Percentiles rank a stretch among this genome's conserved stretches.
These are phyloP conservation scores for Tolypocladium inflatum DNA, from an alignment of 2,329 filamentous ascomycete species.

Conservation along the genomic window DNA sequence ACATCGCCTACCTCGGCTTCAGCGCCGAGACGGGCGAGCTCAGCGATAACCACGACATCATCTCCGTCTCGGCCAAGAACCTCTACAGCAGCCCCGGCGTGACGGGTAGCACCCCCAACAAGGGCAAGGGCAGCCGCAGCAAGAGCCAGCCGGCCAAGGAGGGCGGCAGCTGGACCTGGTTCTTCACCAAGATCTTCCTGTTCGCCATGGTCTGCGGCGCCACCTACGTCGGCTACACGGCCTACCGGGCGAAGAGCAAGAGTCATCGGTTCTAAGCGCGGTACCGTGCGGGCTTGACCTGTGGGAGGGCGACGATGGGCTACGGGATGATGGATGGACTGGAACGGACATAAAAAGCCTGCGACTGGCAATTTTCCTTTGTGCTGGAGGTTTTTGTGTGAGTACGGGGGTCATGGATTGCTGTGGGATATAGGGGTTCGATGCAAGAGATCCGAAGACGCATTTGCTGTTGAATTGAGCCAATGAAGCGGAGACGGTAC, in stretches of 20 bases:
- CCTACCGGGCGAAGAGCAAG: slow-evolving; percentile 62
- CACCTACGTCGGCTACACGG: slow-evolving; percentile 77
- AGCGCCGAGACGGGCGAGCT: slow-evolving; percentile 91
- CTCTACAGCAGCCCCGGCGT: slow-evolving; percentile 57
- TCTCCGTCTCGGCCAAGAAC: slow-evolving; percentile 78
- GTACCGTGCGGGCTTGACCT: background rate
- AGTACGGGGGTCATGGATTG: background rate
- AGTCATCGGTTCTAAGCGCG: slow-evolving; percentile 43
- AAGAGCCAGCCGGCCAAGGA: slow-evolving; percentile 26
- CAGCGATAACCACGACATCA: slow-evolving; percentile 95
- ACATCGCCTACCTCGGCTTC: slow-evolving; percentile 66
- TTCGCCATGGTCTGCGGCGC: slow-evolving; percentile 55
- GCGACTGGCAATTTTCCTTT: background rate
- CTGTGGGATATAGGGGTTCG: background rate
- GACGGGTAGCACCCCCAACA: slow-evolving; percentile 22
- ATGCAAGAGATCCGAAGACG: background rate
- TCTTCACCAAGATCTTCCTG: slow-evolving; percentile 76
- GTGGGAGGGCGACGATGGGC: background rate
- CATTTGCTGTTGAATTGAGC: background rate
- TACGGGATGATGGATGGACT: background rate
- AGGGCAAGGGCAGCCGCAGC: slow-evolving; percentile 23
- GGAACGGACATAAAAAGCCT: background rate
- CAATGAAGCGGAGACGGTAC: background rate
- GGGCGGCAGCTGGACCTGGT: slow-evolving; percentile 48
- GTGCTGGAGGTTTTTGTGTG: background rate